Evolutionary conservation across 371 early-diverging fungal species (phyloP).

Genomic region (Mucor circinelloides): DNA sequence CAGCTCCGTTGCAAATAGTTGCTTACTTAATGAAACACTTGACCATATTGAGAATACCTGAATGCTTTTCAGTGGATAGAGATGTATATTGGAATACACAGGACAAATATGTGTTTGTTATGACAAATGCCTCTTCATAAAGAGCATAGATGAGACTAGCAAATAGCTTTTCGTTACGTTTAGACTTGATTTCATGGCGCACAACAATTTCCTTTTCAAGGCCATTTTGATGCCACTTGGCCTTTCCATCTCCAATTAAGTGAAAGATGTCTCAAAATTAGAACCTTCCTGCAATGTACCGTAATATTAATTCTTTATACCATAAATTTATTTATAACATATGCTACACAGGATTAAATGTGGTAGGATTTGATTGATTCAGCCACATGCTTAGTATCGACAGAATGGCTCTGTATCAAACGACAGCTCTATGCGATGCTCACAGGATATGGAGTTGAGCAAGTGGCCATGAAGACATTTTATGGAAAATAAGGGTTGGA

Average conservation of each 20-base stretch:
- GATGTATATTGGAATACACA: background rate
- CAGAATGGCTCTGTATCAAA: background rate
- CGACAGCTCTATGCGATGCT: background rate
- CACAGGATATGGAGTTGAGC: background rate
- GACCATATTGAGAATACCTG: background rate
- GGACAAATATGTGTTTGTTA: background rate
- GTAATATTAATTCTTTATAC: background rate
- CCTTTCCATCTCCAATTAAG: background rate
- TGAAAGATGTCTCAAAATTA: background rate
- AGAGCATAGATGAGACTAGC: background rate
- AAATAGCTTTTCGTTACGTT: background rate
- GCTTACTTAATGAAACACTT: conserved; percentile 1
- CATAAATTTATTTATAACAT: conserved; percentile 1
- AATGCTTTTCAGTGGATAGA: background rate
- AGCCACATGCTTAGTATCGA: background rate
- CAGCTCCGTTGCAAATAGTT: background rate
- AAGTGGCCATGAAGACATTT: background rate
- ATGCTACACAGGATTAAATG: background rate
- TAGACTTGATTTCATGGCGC: background rate
- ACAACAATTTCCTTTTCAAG: background rate
- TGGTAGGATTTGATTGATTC: background rate
- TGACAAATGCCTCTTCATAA: background rate
- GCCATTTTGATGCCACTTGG: background rate
- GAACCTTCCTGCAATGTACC: background rate
- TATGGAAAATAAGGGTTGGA: background rate